These are phyloP conservation scores for Chamaecyparis obtusa DNA, from an alignment of 75 land plant genomes.

Conservation along the genomic window DNA sequence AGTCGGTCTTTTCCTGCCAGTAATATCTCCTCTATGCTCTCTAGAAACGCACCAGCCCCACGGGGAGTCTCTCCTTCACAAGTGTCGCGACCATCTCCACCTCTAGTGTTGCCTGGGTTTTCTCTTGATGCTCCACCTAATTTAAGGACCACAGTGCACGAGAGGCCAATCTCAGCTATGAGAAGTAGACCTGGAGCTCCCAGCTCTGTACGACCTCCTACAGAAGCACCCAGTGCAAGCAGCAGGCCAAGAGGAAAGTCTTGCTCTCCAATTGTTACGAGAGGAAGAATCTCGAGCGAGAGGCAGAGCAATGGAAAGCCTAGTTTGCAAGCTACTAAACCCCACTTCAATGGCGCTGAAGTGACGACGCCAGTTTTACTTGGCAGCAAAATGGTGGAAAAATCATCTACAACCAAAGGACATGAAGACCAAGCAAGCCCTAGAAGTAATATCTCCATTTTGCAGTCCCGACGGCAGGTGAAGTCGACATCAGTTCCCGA, in stretches of 20 bases:
- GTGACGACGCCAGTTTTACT: conserved; percentile 39
- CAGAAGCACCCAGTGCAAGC: conserved; percentile 25
- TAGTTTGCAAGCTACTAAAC: conserved; percentile 11
- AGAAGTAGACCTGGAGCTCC: conserved; percentile 63
- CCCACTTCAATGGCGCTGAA: conserved; percentile 20
- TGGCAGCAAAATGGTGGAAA: conserved; percentile 69
- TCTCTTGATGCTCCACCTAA: conserved; percentile 71
- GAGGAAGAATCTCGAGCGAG: conserved; percentile 46
- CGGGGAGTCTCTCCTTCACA: conserved; percentile 57
- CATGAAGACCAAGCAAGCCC: conserved; percentile 36
- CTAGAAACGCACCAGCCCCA: conserved; percentile 38
- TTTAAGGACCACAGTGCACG: conserved; percentile 55
- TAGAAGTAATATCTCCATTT: conserved; percentile 1
- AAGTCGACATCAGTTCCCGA: conserved; percentile 44
- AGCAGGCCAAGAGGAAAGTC: conserved; percentile 43
- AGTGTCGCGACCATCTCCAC: conserved; percentile 48
- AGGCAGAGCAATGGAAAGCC: conserved; percentile 19
- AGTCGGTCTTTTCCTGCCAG: conserved; percentile 42
- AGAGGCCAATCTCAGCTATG: conserved; percentile 63
- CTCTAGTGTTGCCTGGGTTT: conserved; percentile 55
- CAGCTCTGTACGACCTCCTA: conserved; percentile 24
- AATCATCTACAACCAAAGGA: conserved; percentile 46
- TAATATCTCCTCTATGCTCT: conserved; percentile 27
- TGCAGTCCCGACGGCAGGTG: conserved; percentile 7
- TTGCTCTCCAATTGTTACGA: conserved; percentile 55